Base-by-base conservation (phyloP, 1,139 yeast species). In the Kodamaea derodonti region DNA sequence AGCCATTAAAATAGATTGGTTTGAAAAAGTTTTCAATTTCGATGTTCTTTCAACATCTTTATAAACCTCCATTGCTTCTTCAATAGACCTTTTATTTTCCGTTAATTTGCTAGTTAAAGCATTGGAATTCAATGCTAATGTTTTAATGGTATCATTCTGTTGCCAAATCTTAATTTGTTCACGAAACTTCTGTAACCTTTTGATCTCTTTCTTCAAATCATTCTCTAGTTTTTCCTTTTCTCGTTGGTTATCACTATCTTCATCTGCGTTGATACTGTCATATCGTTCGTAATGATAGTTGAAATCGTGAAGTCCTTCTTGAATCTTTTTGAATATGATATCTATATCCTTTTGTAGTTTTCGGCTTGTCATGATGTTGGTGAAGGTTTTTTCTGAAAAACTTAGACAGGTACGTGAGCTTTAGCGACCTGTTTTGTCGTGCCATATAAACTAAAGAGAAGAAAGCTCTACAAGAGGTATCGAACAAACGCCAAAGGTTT, bases 11-110 rank as follows among this genome's bases (percentile, higher is more conserved):
- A 69, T 69, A 8, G 72, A 65, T 43, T 69, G 75, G 48, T 69
- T 69, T 3, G 73, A 66, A 40, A 63, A 69, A 3, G 73, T 62
- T 41, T 69, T 69, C 62, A 69, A 62, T 39, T 69, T 69, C 3
- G 69, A 62, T 29, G 60, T 56, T 36, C 69, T 63, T 43, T 69
- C 75, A 27, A 69, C 75, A 24, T 66, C 72, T 41, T 69, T 69
- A 41, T 69, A 69, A 31, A 62, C 62, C 41, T 69, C 75, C 75
- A 69, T 69, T 12, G 75, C 72, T 44, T 69, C 74, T 42, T 70
- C 75, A 20, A 69, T 70, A 30, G 61, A 45, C 41, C 62, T 53
- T 37, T 72, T 57, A 41, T 69, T 66, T 32, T 69, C 75, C 24
- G 63, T 64, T 27, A 69, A 53, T 42, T 66, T 66, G 30, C 34